phyloP scores from a whole-genome alignment of 345 rosid genomes.

The Lenwebbia sp. region DNA sequence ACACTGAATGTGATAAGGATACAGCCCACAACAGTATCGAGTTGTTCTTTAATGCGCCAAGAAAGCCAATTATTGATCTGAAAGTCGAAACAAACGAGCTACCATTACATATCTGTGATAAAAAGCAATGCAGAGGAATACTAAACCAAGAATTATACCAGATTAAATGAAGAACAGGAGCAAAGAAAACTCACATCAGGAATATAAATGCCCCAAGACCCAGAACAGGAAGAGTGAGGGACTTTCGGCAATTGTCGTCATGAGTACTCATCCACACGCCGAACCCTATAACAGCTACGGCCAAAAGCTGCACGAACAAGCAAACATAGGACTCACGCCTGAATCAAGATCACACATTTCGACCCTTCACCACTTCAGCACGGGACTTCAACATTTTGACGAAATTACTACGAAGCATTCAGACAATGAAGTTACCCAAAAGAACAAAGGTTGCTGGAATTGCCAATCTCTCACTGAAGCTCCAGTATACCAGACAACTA shows the following conservation, averaged over 20 bases:
- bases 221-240: slow-evolving; percentile 77
- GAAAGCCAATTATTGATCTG: slow-evolving; percentile 89
- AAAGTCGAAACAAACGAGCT: slow-evolving; percentile 1
- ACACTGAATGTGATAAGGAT: slow-evolving; percentile 34
- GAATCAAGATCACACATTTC: background rate
- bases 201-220: slow-evolving; percentile 79
- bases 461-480: background rate
- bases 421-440: background rate
- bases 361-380: background rate
- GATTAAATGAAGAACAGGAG: background rate
- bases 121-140: background rate
- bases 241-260: slow-evolving; percentile 70
- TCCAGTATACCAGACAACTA: background rate
- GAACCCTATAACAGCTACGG: slow-evolving; percentile 55
- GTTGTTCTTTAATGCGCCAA: slow-evolving; percentile 79
- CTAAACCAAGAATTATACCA: background rate
- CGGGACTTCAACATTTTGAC: background rate
- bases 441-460: background rate
- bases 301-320: slow-evolving; percentile 54
- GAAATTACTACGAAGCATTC: background rate
- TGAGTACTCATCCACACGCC: slow-evolving; percentile 98
- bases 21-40: slow-evolving; percentile 82
- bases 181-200: slow-evolving; percentile 36
- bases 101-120: background rate
- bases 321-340: background rate